Percentiles rank a stretch among this genome's conserved stretches.
These are phyloP conservation scores for Tetrahymena elliotti DNA, from an alignment of 73 alveolate species.

Conservation along the genomic window DNA sequence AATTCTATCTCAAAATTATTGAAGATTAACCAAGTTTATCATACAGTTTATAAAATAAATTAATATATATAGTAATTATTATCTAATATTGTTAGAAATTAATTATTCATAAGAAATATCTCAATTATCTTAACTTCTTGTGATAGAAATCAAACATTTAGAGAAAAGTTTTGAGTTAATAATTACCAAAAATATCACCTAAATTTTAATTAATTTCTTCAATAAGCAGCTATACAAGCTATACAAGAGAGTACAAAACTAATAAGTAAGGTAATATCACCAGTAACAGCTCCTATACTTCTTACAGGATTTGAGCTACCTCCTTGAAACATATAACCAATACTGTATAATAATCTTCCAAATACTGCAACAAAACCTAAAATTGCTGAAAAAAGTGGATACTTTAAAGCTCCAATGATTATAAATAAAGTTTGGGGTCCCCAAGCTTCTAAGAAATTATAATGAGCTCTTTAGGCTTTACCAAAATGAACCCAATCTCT, in stretches of 20 bases:
- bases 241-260: not conserved
- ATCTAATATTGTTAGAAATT: no score
- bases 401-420: not conserved
- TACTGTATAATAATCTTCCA: not conserved
- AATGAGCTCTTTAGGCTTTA: conserved; percentile 15
- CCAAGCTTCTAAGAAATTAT: conserved; percentile 6
- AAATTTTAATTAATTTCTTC: not conserved
- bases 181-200: no score
- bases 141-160: no score
- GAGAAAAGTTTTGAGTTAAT: no score
- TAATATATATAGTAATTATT: no score
- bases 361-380: not conserved
- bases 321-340: not conserved
- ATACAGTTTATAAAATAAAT: no score
- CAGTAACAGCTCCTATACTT: not conserved
- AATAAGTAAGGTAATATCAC: not conserved
- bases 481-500: not conserved
- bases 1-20: no score
- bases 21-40: no score
- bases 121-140: no score
- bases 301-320: not conserved
- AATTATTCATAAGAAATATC: no score
- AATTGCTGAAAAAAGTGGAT: not conserved
- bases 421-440: not conserved
- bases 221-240: not conserved